Conservation (phyloP, 1,284 basidiomycete genomes). For the Porodaedalea pini region DNA sequence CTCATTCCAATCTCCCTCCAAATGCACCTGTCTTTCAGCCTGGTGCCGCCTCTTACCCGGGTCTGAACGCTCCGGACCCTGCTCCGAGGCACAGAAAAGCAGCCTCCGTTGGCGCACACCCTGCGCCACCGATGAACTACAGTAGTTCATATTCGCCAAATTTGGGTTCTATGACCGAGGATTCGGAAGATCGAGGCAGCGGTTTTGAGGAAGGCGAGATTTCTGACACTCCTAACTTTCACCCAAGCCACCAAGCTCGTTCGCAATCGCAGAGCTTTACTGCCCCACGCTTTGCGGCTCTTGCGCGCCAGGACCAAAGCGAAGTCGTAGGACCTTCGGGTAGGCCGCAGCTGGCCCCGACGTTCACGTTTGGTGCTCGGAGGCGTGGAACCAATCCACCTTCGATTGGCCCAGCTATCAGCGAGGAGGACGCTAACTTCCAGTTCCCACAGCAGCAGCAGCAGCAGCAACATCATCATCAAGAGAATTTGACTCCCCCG, state of each 20-base stretch:
- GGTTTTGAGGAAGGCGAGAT: slow-evolving; percentile 77
- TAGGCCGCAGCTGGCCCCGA: slow-evolving; percentile 84
- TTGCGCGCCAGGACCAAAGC: slow-evolving; percentile 72
- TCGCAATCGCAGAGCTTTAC: slow-evolving; percentile 78
- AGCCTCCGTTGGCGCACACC: slow-evolving; percentile 56
- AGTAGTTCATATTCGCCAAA: slow-evolving; percentile 72
- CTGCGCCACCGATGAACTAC: slow-evolving; percentile 44
- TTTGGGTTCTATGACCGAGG: slow-evolving; percentile 78
- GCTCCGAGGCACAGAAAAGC: slow-evolving; percentile 72
- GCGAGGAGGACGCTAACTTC: slow-evolving; percentile 74
- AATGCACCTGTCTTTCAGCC: slow-evolving; percentile 73
- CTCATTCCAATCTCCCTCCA: slow-evolving; percentile 48
- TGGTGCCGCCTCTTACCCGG: slow-evolving; percentile 54
- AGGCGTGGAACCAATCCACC: slow-evolving; percentile 47
- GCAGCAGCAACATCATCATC: slow-evolving; percentile 36
- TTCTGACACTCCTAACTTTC: slow-evolving; percentile 49
- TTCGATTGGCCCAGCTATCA: slow-evolving; percentile 67
- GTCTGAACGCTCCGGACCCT: slow-evolving; percentile 33
- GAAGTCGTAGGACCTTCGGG: slow-evolving; percentile 74
- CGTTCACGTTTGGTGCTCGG: slow-evolving; percentile 83
- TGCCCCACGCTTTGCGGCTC: slow-evolving; percentile 82
- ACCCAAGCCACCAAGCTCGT: slow-evolving; percentile 61
- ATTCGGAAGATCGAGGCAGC: slow-evolving; percentile 55
- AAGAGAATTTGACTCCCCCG: slow-evolving; percentile 25
- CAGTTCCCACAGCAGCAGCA: slow-evolving; percentile 77